Evolutionary conservation across 345 rosid species (phyloP), one percentile per base, ranked within the genome.

Genomic region (Excoecaria agallocha): DNA sequence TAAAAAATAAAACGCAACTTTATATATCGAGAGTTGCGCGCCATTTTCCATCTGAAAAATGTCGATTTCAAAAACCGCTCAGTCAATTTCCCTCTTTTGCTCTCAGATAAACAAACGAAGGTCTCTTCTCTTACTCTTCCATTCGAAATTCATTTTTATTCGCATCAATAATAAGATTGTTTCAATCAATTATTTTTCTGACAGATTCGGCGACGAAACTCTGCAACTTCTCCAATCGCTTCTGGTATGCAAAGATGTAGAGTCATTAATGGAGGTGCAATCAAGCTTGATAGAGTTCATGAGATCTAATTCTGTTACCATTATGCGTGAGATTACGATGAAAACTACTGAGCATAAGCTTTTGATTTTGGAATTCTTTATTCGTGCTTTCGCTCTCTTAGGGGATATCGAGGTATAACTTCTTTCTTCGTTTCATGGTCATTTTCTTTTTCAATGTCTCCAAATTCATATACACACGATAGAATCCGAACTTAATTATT

Each of bases 401-500:
- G 96, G 94, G 43, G 97, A 95, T 74, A 66, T 73, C 48, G 91
- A 95, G 96, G 97, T 77, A 69, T 68, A 74, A 57, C 0, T 71
- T 43, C 51, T 24, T 35, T 45, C 65, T 30, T 41, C 12, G 9
- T 30, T 68, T 60, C 39, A 46, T 12, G 49, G 35, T 13, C 54
- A 41, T 19, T 49, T 70, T 66, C 68, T 65, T 30, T 25, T 64
- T 41, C 7, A 6, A 41, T 16, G 20, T 1, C 30, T 30, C 30
- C 30, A 30, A 30, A 30, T 2, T 30, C 30, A 30, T 30, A 30
- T 30, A 30, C 2, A 30, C 2, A 2, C 30, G 30, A 30, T 30
- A 30, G 30, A 30, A 30, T 30, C 30, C 30, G 30, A 30, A 30
- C 30, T 30, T 30, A 30, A 30, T 30, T 1, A 2, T 30, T 30